Conservation (phyloP, 345 rosid species). For the Xanthoceras sorbifolium region DNA sequence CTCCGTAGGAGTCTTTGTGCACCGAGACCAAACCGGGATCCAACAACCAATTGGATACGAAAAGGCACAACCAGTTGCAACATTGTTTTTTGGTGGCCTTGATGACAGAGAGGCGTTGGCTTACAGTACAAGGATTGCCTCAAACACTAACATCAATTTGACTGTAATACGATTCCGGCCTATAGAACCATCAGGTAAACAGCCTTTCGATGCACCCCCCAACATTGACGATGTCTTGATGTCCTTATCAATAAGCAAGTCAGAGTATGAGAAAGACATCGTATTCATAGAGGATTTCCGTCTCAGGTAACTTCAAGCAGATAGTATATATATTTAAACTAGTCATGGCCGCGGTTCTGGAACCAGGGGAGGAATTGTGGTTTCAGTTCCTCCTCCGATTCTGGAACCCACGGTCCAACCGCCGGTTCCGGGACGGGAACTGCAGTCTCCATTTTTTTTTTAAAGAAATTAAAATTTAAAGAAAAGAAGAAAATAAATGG, state of each 20-base stretch:
- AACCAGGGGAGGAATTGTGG: no score
- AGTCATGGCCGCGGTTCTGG: no score
- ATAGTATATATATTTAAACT: no score
- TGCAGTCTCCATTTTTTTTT: no score
- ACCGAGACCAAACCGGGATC: conserved; percentile 69
- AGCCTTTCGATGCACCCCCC: not conserved
- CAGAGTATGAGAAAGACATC: conserved; percentile 46
- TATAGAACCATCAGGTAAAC: not conserved
- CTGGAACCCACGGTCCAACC: no score
- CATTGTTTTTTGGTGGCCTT: conserved; percentile 81
- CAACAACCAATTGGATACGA: conserved; percentile 56
- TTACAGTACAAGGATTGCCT: conserved; percentile 54
- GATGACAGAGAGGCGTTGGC: conserved; percentile 93
- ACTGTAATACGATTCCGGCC: conserved; percentile 62
- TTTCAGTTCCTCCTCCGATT: no score
- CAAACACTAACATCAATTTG: conserved; percentile 46
- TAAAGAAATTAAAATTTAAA: no score
- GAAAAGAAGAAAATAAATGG: no score
- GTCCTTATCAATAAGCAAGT: conserved; percentile 44
- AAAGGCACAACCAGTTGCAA: conserved; percentile 56
- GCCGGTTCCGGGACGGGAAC: no score
- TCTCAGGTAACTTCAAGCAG: conserved; percentile 35
- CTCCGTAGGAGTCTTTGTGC: conserved; percentile 72
- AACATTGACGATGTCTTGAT: conserved; percentile 40
- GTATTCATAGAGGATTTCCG: conserved; percentile 58